These are phyloP conservation scores for Vigna trinervia DNA, from an alignment of 306 rosid species.

Conservation along the genomic window DNA sequence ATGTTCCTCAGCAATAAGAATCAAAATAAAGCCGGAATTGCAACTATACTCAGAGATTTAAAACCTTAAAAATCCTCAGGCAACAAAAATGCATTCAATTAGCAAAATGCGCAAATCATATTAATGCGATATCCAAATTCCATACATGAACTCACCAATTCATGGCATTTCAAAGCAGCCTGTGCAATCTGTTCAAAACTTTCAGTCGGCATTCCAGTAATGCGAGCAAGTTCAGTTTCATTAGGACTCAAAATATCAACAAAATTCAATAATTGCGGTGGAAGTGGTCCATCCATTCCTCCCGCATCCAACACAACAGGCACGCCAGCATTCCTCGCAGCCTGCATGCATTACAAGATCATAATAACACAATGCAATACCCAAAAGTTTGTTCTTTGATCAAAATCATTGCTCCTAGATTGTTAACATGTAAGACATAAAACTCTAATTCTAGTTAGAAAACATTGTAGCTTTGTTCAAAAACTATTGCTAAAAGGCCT, in stretches of 20 bases:
- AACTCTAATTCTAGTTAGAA: background rate
- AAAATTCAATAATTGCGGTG: conserved; percentile 66
- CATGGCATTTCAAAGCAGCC: conserved; percentile 74
- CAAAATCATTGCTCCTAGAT: no score
- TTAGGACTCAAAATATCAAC: conserved; percentile 90
- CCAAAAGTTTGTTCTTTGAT: background rate
- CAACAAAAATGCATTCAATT: conserved; percentile 30
- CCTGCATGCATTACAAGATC: conserved; percentile 54
- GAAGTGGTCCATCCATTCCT: conserved; percentile 77
- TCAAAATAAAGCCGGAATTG: background rate
- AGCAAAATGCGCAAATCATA: conserved; percentile 15
- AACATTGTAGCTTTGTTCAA: background rate
- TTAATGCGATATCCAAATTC: background rate
- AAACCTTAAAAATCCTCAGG: background rate
- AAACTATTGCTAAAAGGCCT: background rate
- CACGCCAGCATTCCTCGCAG: conserved; percentile 79
- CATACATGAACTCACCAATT: conserved; percentile 63
- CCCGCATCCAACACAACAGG: conserved; percentile 90
- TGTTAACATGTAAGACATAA: no score
- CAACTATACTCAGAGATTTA: background rate
- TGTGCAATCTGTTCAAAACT: conserved; percentile 69
- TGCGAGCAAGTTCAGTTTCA: conserved; percentile 81
- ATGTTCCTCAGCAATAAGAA: background rate
- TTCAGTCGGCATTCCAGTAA: conserved; percentile 72
- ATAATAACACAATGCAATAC: conserved; percentile 22